These are phyloP conservation scores for Phytopythium kandeliae DNA, from an alignment of 352 stramenopile species.

Conservation along the genomic window DNA sequence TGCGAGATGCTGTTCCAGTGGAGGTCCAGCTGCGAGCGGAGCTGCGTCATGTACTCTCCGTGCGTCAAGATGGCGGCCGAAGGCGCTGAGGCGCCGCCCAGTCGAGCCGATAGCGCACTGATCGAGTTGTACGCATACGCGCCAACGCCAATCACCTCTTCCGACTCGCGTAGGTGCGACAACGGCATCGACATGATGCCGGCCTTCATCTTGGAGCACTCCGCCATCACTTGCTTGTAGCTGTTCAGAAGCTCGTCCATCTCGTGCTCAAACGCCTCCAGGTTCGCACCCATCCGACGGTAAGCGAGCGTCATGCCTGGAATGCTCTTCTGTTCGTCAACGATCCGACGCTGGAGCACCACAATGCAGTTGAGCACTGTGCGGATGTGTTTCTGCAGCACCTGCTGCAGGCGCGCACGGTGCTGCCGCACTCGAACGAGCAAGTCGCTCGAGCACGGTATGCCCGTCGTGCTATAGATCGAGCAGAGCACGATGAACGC, in stretches of 20 bases:
- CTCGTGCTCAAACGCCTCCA: slow-evolving; percentile 62
- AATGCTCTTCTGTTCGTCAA: slow-evolving; percentile 76
- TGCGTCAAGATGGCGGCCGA: slow-evolving; percentile 74
- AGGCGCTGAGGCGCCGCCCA: slow-evolving; percentile 49
- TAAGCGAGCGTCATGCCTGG: slow-evolving; percentile 72
- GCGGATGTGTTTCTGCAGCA: slow-evolving; percentile 69
- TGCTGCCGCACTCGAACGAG: slow-evolving; percentile 70
- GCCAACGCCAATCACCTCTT: slow-evolving; percentile 58
- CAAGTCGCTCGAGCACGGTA: slow-evolving; percentile 62
- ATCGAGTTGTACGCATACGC: slow-evolving; percentile 80
- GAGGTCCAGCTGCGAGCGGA: slow-evolving; percentile 77
- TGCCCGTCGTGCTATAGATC: slow-evolving; percentile 68
- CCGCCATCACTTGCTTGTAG: slow-evolving; percentile 74
- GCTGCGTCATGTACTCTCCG: slow-evolving; percentile 85
- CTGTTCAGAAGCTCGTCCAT: slow-evolving; percentile 57
- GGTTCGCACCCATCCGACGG: slow-evolving; percentile 47
- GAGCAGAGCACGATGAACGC: slow-evolving; percentile 82
- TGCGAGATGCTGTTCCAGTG: slow-evolving; percentile 86
- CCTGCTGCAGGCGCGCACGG: slow-evolving; percentile 53
- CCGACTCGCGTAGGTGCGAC: slow-evolving; percentile 60
- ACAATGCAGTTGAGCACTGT: slow-evolving; percentile 65
- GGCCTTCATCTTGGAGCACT: slow-evolving; percentile 77
- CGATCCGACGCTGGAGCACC: slow-evolving; percentile 69
- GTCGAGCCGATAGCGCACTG: slow-evolving; percentile 65
- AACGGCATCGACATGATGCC: slow-evolving; percentile 74